A percentile compares a stretch with the other conserved stretches of the same genome.
Conservation (phyloP, 352 stramenopile species). For the Globisporangium nunn region DNA sequence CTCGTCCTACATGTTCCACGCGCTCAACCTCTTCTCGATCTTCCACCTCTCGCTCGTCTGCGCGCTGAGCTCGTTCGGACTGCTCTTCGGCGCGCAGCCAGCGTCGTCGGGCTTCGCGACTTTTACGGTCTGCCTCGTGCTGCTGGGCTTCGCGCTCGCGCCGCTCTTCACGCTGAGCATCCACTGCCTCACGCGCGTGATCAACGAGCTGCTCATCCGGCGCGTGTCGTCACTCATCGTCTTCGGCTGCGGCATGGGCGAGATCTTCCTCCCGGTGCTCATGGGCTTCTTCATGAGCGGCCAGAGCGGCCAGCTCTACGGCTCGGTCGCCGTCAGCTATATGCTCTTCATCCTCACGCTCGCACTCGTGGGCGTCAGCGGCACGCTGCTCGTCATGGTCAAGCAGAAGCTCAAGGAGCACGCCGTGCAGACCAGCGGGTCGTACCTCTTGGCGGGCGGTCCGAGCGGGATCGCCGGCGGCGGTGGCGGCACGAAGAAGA, state of each 20-base stretch:
- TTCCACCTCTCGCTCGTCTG: slow-evolving; percentile 61
- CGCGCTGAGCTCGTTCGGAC: slow-evolving; percentile 52
- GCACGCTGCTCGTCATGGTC: slow-evolving; percentile 68
- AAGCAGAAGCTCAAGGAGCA: slow-evolving; percentile 46
- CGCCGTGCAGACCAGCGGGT: slow-evolving; percentile 4
- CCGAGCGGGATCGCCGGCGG: background rate
- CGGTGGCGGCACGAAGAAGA: background rate
- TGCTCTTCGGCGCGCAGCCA: slow-evolving; percentile 49
- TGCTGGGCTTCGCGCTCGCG: slow-evolving; percentile 60
- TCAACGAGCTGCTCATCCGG: slow-evolving; percentile 73
- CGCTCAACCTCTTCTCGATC: slow-evolving; percentile 72
- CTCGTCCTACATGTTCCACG: slow-evolving; percentile 69
- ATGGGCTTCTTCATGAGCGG: slow-evolving; percentile 87
- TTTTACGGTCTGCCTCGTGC: slow-evolving; percentile 46
- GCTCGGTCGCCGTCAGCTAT: slow-evolving; percentile 64
- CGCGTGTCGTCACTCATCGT: slow-evolving; percentile 80
- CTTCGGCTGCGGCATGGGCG: slow-evolving; percentile 77
- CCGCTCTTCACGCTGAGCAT: slow-evolving; percentile 79
- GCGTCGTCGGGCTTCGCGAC: slow-evolving; percentile 28
- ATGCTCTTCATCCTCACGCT: slow-evolving; percentile 76
- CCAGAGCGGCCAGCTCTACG: slow-evolving; percentile 68
- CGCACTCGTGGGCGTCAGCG: slow-evolving; percentile 55
- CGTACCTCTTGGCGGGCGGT: slow-evolving; percentile 3
- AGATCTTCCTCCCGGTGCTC: slow-evolving; percentile 77
- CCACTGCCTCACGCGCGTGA: slow-evolving; percentile 77